A percentile compares a stretch with the other conserved stretches of the same genome.
phyloP scores from a whole-genome alignment of 164 flowering plant genomes.

The Houttuynia cordata region DNA sequence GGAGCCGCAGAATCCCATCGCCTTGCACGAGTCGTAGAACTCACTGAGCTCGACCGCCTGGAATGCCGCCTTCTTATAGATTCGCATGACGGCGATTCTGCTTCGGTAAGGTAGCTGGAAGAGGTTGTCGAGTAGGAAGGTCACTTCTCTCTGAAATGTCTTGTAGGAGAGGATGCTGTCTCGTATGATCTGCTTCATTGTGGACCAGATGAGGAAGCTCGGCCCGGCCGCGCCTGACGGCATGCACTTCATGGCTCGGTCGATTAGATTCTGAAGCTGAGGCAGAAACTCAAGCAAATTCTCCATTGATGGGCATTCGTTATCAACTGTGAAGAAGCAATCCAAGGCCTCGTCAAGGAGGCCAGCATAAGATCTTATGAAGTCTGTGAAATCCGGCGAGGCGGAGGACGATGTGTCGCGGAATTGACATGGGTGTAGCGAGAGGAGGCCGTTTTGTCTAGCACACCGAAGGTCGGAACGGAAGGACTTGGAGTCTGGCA shows the following conservation, averaged over 20 bases:
- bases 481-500: slow-evolving; percentile 26
- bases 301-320: slow-evolving; percentile 20
- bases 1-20: slow-evolving; percentile 28
- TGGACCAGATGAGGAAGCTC: slow-evolving; percentile 27
- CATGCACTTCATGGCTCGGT: slow-evolving; percentile 39
- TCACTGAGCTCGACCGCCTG: slow-evolving; percentile 32
- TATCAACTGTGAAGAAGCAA: slow-evolving; percentile 5
- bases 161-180: slow-evolving; percentile 48
- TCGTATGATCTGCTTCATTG: slow-evolving; percentile 43
- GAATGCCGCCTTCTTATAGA: slow-evolving; percentile 45
- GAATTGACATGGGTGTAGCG: slow-evolving; percentile 42
- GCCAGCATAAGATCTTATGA: slow-evolving; percentile 41
- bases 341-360: slow-evolving; percentile 45
- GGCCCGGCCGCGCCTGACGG: slow-evolving; percentile 22
- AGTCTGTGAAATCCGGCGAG: slow-evolving; percentile 23
- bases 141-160: slow-evolving; percentile 19
- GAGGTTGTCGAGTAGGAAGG: slow-evolving; percentile 30
- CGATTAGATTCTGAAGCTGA: slow-evolving; percentile 40
- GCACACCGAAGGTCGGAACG: slow-evolving; percentile 30
- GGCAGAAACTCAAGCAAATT: slow-evolving; percentile 17
- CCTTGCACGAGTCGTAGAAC: slow-evolving; percentile 40
- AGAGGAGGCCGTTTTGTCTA: slow-evolving; percentile 28
- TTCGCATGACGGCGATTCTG: slow-evolving; percentile 24
- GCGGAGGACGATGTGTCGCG: slow-evolving; percentile 33
- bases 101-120: slow-evolving; percentile 35